A percentile compares a stretch with the other conserved stretches of the same genome.
Conservation (phyloP, 1,284 basidiomycete genomes). For the Sporisorium scitamineum region DNA sequence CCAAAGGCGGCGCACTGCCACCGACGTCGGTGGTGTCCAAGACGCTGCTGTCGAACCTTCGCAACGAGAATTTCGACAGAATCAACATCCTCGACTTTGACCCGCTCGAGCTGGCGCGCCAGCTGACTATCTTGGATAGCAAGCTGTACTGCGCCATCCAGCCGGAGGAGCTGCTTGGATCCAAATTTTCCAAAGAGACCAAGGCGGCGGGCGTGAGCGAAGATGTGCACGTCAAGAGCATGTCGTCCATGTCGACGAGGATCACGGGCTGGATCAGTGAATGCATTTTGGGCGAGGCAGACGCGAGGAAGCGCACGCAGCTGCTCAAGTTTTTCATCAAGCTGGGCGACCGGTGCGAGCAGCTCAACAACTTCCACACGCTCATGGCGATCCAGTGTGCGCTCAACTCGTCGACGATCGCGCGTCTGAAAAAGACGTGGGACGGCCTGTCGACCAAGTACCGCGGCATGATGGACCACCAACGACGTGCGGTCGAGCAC, state of each 20-base stretch:
- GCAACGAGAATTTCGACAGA: slow-evolving; percentile 71
- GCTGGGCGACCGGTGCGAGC: slow-evolving; percentile 69
- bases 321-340: slow-evolving; percentile 71
- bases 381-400: slow-evolving; percentile 71
- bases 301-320: slow-evolving; percentile 68
- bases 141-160: slow-evolving; percentile 68
- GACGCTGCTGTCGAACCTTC: slow-evolving; percentile 74
- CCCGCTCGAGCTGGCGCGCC: slow-evolving; percentile 75
- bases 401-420: slow-evolving; percentile 70
- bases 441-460: slow-evolving; percentile 88
- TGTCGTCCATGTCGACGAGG: slow-evolving; percentile 70
- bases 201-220: slow-evolving; percentile 35
- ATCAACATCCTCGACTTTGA: slow-evolving; percentile 88
- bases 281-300: slow-evolving; percentile 70
- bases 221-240: slow-evolving; percentile 68
- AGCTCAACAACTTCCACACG: slow-evolving; percentile 71
- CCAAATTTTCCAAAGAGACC: slow-evolving; percentile 64
- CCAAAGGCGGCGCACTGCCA: slow-evolving; percentile 56
- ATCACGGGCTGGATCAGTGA: slow-evolving; percentile 72
- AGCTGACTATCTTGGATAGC: slow-evolving; percentile 72
- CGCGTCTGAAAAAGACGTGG: slow-evolving; percentile 69
- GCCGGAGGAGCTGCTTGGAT: slow-evolving; percentile 70
- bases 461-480: slow-evolving; percentile 80
- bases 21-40: slow-evolving; percentile 83
- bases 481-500: slow-evolving; percentile 88